Evolutionary conservation across 2,329 filamentous ascomycete genomes (phyloP).

Genomic region (Beauveria sp.): DNA sequence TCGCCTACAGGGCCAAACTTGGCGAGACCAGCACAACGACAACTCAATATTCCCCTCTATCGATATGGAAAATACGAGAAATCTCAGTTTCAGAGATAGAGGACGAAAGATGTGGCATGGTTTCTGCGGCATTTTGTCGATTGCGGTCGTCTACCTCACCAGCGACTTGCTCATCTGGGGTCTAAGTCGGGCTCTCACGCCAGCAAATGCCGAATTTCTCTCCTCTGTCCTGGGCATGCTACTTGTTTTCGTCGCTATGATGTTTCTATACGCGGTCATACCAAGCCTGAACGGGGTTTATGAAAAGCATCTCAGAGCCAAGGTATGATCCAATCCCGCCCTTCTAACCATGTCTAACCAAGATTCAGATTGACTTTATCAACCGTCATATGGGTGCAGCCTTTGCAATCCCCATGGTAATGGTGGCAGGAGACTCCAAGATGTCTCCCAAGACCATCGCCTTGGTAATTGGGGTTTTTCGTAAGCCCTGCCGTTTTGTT

Average conservation of each 20-base stretch:
- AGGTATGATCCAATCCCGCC: slow-evolving; percentile 19
- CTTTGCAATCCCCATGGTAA: slow-evolving; percentile 42
- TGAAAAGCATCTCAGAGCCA: slow-evolving; percentile 23
- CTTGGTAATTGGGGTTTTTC: slow-evolving; percentile 35
- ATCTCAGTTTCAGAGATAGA: neutral
- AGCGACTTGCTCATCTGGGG: slow-evolving; percentile 41
- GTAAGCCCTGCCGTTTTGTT: slow-evolving; percentile 24
- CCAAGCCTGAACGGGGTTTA: slow-evolving; percentile 22
- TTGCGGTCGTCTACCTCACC: slow-evolving; percentile 30
- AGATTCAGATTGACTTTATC: slow-evolving; percentile 38
- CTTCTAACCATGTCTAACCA: no score
- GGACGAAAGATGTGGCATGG: neutral
- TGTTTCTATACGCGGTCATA: slow-evolving; percentile 16
- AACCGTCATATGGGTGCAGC: slow-evolving; percentile 44
- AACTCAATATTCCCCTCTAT: neutral
- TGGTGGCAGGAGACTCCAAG: slow-evolving; percentile 31
- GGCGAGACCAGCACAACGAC: neutral
- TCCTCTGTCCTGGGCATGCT: slow-evolving; percentile 42
- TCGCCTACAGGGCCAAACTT: neutral
- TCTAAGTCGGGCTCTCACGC: slow-evolving; percentile 29
- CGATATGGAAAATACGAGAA: neutral
- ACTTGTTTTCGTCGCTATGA: slow-evolving; percentile 29
- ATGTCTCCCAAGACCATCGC: slow-evolving; percentile 26
- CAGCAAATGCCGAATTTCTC: slow-evolving; percentile 33
- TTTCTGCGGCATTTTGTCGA: slow-evolving; percentile 21